Percentiles rank a stretch among this genome's conserved stretches.
phyloP scores from a whole-genome alignment of 179 eudicot genomes.

The Beta lomatogona region DNA sequence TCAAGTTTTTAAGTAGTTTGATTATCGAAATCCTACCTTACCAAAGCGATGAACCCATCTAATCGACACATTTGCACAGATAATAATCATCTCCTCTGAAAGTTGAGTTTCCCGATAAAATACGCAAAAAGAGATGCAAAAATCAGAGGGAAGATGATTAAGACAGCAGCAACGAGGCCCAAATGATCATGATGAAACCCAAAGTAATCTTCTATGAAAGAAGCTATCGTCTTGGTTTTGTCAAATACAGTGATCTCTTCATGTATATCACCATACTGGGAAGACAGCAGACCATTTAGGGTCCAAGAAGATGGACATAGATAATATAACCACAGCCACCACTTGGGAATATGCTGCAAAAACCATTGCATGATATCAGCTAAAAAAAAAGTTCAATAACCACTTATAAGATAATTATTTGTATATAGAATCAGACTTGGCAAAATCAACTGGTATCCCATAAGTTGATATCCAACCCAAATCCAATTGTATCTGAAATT shows the following conservation, averaged over 20 bases:
- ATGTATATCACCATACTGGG: constrained; percentile 72
- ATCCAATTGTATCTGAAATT: not conserved
- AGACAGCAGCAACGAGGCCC: constrained; percentile 50
- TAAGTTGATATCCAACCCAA: not conserved
- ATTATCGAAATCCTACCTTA: not conserved
- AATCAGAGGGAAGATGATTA: constrained; percentile 47
- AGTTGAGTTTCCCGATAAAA: constrained; percentile 50
- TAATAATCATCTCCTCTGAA: constrained; percentile 55
- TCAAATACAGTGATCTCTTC: constrained; percentile 48
- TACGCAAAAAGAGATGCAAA: constrained; percentile 46
- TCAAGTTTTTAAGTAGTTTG: not conserved
- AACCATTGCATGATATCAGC: not conserved
- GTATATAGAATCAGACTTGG: not conserved
- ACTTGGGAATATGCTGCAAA: constrained; percentile 70
- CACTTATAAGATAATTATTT: not conserved
- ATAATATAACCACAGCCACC: constrained; percentile 79
- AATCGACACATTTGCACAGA: no score
- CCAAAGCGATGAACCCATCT: not conserved
- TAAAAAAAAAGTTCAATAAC: not conserved
- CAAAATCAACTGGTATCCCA: not conserved
- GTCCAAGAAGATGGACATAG: constrained; percentile 69
- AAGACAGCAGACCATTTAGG: constrained; percentile 54
- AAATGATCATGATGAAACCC: constrained; percentile 53
- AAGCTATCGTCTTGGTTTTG: constrained; percentile 40
- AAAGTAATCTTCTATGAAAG: constrained; percentile 59